Evolutionary conservation across 2,329 filamentous ascomycete genomes (phyloP).

Genomic region (Coleophoma crateriformis): DNA sequence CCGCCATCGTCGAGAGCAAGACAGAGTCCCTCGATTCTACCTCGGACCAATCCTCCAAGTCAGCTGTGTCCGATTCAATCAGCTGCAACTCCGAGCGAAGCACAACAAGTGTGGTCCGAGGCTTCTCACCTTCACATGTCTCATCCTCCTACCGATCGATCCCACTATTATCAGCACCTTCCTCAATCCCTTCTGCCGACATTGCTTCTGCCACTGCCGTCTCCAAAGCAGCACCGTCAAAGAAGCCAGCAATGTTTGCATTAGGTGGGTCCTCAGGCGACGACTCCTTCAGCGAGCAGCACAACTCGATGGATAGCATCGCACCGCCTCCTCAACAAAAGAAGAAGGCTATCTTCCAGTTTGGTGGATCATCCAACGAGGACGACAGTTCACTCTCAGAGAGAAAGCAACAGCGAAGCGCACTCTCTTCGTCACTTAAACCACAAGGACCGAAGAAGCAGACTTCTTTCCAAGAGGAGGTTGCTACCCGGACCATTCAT

Average conservation of each 20-base stretch:
- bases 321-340: slow-evolving; percentile 29
- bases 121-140: slow-evolving; percentile 74
- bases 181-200: slow-evolving; percentile 43
- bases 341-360: slow-evolving; percentile 59
- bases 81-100: slow-evolving; percentile 27
- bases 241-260: slow-evolving; percentile 49
- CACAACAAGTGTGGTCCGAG: slow-evolving; percentile 66
- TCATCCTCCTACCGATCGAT: slow-evolving; percentile 60
- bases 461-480: slow-evolving; percentile 74
- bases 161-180: slow-evolving; percentile 25
- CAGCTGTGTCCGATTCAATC: slow-evolving; percentile 36
- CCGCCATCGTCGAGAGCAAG: slow-evolving; percentile 23
- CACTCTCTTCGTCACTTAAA: slow-evolving; percentile 46
- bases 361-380: slow-evolving; percentile 79
- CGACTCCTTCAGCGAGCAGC: slow-evolving; percentile 27
- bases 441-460: slow-evolving; percentile 58
- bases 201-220: slow-evolving; percentile 37
- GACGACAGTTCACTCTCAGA: slow-evolving; percentile 68
- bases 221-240: slow-evolving; percentile 54
- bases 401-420: slow-evolving; percentile 42
- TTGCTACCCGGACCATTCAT: slow-evolving; percentile 62
- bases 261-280: slow-evolving; percentile 31
- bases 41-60: slow-evolving; percentile 15
- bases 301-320: slow-evolving; percentile 19
- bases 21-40: slow-evolving; percentile 19